Base-by-base conservation (phyloP, 2,329 filamentous ascomycete species). In the Ophiostoma novo-ulmi region DNA sequence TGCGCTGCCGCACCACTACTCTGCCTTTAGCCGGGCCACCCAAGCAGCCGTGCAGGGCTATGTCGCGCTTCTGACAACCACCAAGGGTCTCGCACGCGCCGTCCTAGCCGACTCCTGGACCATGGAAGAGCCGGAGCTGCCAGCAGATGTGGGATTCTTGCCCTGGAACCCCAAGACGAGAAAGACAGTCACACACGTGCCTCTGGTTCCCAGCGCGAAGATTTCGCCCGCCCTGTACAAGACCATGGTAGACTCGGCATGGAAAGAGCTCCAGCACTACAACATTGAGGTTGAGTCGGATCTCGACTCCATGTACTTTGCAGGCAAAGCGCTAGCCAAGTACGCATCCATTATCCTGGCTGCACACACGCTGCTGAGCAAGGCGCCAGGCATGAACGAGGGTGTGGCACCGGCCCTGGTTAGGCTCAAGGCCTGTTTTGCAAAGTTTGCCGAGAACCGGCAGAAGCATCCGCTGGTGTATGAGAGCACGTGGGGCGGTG, bases 241-340 rank as follows among this genome's bases (percentile, higher is more conserved):
- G 2, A 81, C 82, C 3, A 90, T 96, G 71, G 81, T 82, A 48
- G 81, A 84, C 1, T 82, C 89, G 10, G 91, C 92, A 1, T 82
- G 84, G 22, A 85, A 83, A 26, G 95, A 98, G 78, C 68, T 74
- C 0, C 85, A 67, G 65, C 39, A 87, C 0, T 89, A 95, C 79
- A 85, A 93, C 77, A 91, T 97, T 79, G 79, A 82, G 22, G 81
- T 82, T 0, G 89, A 95, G 76, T 87, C 88, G 5, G 87, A 95
- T 73, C 82, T 92, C 48, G 87, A 94, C 77, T 97, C 92, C 52
- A 94, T 97, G 88, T 98, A 98, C 80, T 97, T 90, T 79, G 91
- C 91, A 75, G 95, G 95, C 75, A 98, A 94, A 83, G 70, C 67
- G 17, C 81, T 95, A 26, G 90, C 89, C 73, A 94, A 94, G 77